Conservation (phyloP, 2,329 filamentous ascomycete genomes). For the Coleophoma cylindrospora region DNA sequence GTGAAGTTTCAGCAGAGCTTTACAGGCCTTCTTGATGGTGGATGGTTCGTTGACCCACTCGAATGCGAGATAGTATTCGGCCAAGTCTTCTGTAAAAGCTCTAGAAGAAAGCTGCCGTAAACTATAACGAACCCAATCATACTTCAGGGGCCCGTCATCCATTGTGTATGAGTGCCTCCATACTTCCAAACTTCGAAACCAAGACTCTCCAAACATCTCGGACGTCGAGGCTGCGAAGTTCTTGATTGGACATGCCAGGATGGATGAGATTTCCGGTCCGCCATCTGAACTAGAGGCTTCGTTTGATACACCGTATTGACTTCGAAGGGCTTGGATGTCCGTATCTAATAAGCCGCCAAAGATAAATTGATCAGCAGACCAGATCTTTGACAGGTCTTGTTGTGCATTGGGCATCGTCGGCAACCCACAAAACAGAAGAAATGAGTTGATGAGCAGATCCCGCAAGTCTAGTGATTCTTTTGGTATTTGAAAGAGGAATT, state of each 20-base stretch:
- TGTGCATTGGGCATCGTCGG: constrained; percentile 39
- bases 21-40: constrained; percentile 65
- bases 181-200: constrained; percentile 38
- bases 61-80: constrained; percentile 67
- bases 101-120: constrained; percentile 52
- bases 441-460: constrained; percentile 59
- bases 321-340: constrained; percentile 8
- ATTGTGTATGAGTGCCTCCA: constrained; percentile 15
- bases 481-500: constrained; percentile 53
- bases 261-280: constrained; percentile 9
- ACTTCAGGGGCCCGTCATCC: constrained; percentile 17
- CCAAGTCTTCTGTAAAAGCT: constrained; percentile 46
- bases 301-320: background rate
- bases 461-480: constrained; percentile 29
- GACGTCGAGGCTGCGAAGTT: constrained; percentile 34
- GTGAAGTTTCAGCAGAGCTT: constrained; percentile 64
- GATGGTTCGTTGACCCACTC: constrained; percentile 49
- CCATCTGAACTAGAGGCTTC: constrained; percentile 15
- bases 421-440: constrained; percentile 62
- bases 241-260: constrained; percentile 15
- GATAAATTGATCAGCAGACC: constrained; percentile 50
- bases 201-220: constrained; percentile 43
- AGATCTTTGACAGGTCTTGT: constrained; percentile 22
- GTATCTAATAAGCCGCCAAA: constrained; percentile 32
- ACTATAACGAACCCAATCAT: constrained; percentile 42